Conservation (phyloP, 202 grass and related monocot genomes). For the Digitaria exilis region DNA sequence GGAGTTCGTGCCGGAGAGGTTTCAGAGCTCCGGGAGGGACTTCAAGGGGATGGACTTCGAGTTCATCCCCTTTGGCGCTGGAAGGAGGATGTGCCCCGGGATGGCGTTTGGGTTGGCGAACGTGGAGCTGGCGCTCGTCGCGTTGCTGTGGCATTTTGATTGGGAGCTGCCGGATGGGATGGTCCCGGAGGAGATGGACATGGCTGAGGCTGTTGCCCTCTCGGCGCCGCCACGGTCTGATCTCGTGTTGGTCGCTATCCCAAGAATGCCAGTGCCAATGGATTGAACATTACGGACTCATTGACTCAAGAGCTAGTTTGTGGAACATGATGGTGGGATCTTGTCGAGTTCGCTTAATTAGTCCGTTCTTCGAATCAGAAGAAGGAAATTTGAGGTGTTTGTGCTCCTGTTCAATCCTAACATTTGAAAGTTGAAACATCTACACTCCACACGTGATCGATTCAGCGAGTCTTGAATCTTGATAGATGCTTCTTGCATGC, state of each 20-base stretch:
- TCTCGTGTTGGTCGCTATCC: not conserved
- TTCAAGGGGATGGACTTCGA: constrained; percentile 5
- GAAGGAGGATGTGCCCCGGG: constrained; percentile 3
- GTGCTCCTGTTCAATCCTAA: too few relatives aligned
- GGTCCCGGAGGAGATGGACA: constrained; percentile 12
- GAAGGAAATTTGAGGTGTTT: too few relatives aligned
- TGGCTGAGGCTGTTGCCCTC: constrained; percentile 16
- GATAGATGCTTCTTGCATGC: too few relatives aligned
- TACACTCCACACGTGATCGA: too few relatives aligned
- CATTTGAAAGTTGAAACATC: too few relatives aligned
- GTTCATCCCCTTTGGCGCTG: not conserved
- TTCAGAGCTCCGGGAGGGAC: not conserved
- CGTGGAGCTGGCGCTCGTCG: not conserved
- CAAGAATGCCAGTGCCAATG: too few relatives aligned
- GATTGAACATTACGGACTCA: too few relatives aligned
- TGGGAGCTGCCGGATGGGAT: not conserved
- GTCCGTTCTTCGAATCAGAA: too few relatives aligned
- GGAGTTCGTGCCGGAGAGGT: constrained; percentile 38
- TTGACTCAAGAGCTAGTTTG: too few relatives aligned
- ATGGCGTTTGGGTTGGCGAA: not conserved
- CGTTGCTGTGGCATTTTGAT: not conserved
- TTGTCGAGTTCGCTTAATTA: too few relatives aligned
- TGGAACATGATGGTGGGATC: too few relatives aligned
- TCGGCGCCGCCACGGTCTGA: not conserved
- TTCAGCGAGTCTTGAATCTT: too few relatives aligned